A percentile compares a stretch with the other conserved stretches of the same genome.
Conservation (phyloP, 2,329 filamentous ascomycete genomes). For the Pseudocercospora cruenta region DNA sequence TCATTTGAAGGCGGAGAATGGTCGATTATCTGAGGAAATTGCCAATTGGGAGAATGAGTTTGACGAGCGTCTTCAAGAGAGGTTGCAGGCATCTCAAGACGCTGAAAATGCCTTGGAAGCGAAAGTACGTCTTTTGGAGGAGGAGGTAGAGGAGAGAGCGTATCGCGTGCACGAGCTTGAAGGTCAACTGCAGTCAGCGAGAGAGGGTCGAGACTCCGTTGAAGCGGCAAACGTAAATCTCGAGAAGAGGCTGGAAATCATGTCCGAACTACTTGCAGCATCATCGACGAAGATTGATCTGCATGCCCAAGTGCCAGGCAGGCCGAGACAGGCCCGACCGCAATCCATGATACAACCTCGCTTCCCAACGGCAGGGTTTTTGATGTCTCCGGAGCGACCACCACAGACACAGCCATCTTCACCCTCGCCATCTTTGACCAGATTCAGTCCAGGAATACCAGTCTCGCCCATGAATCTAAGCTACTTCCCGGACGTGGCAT, state of each 20-base stretch:
- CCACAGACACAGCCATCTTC: conserved; percentile 23
- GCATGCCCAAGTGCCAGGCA: conserved; percentile 34
- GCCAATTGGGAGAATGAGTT: conserved; percentile 44
- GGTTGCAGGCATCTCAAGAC: conserved; percentile 35
- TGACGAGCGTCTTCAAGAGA: conserved; percentile 41
- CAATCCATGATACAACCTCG: conserved; percentile 40
- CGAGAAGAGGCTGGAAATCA: conserved; percentile 43
- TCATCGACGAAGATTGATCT: conserved; percentile 43
- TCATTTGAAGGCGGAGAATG: conserved; percentile 39
- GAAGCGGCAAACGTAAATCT: conserved; percentile 43
- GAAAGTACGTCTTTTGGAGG: conserved; percentile 36
- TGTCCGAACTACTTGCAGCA: conserved; percentile 42
- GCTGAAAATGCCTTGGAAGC: conserved; percentile 36
- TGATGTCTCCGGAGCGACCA: conserved; percentile 34
- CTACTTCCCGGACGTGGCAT: conserved; percentile 26
- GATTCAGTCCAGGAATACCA: conserved; percentile 16
- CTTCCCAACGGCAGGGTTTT: conserved; percentile 39
- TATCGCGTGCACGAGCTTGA: conserved; percentile 41
- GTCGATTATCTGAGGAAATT: conserved; percentile 40
- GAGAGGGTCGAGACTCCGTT: conserved; percentile 37
- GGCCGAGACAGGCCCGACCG: conserved; percentile 35
- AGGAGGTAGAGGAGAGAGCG: conserved; percentile 34
- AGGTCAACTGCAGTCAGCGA: conserved; percentile 36
- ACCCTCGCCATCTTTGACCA: conserved; percentile 14
- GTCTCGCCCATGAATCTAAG: conserved; percentile 20